Base-by-base conservation (phyloP, 2,329 filamentous ascomycete species). In the Canariomyces notabilis region DNA sequence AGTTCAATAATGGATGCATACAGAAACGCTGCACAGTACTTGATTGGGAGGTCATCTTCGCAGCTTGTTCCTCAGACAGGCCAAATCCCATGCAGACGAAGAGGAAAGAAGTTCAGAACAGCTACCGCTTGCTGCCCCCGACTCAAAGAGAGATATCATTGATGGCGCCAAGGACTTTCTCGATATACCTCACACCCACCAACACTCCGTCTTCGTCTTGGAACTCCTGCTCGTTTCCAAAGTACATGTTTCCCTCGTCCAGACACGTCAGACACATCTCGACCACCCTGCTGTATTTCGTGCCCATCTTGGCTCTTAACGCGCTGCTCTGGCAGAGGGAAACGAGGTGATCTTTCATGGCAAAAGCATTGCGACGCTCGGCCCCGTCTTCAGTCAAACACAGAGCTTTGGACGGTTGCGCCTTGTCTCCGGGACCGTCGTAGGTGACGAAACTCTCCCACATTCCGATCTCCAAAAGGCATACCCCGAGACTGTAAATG, bases 401-500 rank as follows among this genome's bases (percentile, higher is more conserved):
- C n/a, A n/a, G n/a, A n/a, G n/a, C n/a, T n/a, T n/a, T n/a, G n/a
- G n/a, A n/a, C 22, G 36, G 23, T 8, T 16, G 9, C 7, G 37
- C 11, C 26, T 7, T 35, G 20, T n/a, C 35, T 19, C 34, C 21
- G 14, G 15, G 7, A 16, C 6, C 9, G 11, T 23, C 19, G 19
- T 43, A 43, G n/a, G 6, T 14, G 5, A 59, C 45, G 32, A 58
- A 57, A 0, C 60, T 64, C 6, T 57, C 39, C 67, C 68, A 74
- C 8, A 76, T 50, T 0, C 71, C 72, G 11, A 77, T 67, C 55
- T 77, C 73, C 0, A 77, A 55, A 0, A 77, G 58, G 40, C 68
- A 71, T 2, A 75, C 70, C 0, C 73, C 74, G 0, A 76, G 64
- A 47, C 71, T 73, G 55, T 76, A 77, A 8, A 77, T 73, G 50